Evolutionary conservation across 2,329 filamentous ascomycete species (phyloP).

Genomic region (Periconia sp.): DNA sequence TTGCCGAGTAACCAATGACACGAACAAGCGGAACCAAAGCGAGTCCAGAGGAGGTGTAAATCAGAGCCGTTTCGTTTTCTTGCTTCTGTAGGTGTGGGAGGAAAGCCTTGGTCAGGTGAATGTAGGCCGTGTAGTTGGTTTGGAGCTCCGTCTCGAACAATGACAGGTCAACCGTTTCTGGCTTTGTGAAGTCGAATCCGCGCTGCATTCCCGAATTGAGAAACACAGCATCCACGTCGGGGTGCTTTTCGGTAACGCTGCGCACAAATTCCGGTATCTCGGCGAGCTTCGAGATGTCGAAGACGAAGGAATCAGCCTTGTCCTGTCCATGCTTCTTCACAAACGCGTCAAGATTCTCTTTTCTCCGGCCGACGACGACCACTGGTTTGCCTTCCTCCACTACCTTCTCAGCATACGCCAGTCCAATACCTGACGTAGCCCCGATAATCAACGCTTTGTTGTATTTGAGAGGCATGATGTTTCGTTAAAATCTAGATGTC

Average conservation of each 20-base stretch:
- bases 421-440: slow-evolving; percentile 56
- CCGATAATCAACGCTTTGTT: slow-evolving; percentile 58
- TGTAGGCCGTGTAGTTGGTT: slow-evolving; percentile 55
- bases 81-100: slow-evolving; percentile 53
- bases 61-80: slow-evolving; percentile 44
- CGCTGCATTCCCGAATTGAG: slow-evolving; percentile 58
- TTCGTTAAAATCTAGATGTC: not conserved
- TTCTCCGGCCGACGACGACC: slow-evolving; percentile 54
- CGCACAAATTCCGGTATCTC: slow-evolving; percentile 50
- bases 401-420: slow-evolving; percentile 53
- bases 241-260: slow-evolving; percentile 47
- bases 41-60: slow-evolving; percentile 55
- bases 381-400: slow-evolving; percentile 51
- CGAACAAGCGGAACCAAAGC: slow-evolving; percentile 52
- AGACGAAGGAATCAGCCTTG: slow-evolving; percentile 48
- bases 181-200: slow-evolving; percentile 52
- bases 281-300: slow-evolving; percentile 56
- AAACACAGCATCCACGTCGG: slow-evolving; percentile 56
- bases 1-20: slow-evolving; percentile 57
- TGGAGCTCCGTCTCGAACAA: slow-evolving; percentile 49
- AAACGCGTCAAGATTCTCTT: slow-evolving; percentile 55
- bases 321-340: slow-evolving; percentile 50
- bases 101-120: slow-evolving; percentile 54
- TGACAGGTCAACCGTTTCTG: slow-evolving; percentile 49
- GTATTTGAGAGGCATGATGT: slow-evolving; percentile 50